Evolutionary conservation across 2,329 filamentous ascomycete genomes (phyloP).

Genomic region (Allantophomopsis lycopodina): DNA sequence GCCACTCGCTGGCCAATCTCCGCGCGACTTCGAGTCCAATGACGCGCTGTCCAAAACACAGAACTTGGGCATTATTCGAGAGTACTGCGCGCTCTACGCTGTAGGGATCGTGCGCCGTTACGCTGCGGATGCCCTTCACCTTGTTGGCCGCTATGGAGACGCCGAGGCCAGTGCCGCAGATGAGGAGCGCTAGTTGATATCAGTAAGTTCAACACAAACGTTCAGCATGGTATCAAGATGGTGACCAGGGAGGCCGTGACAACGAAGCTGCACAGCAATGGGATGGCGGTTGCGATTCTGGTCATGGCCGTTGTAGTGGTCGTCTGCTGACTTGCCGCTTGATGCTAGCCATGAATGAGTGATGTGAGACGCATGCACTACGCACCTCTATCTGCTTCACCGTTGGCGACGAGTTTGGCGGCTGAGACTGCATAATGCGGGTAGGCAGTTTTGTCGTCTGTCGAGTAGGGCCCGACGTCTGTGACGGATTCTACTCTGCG

Average conservation of each 20-base stretch:
- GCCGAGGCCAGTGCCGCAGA: constrained; percentile 78
- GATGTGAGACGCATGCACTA: too few relatives aligned
- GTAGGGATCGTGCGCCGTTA: constrained; percentile 80
- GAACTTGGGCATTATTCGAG: constrained; percentile 76
- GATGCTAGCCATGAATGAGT: too few relatives aligned
- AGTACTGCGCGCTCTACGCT: constrained; percentile 68
- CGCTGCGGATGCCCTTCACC: constrained; percentile 70
- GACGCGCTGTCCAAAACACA: constrained; percentile 77
- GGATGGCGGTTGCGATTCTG: too few relatives aligned
- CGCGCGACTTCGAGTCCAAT: constrained; percentile 71
- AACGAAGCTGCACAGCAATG: too few relatives aligned
- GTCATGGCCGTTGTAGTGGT: too few relatives aligned
- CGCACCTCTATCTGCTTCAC: constrained; percentile 56
- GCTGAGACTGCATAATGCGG: constrained; percentile 66
- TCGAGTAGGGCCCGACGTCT: constrained; percentile 56
- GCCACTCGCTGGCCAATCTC: constrained; percentile 66
- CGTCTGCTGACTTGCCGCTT: too few relatives aligned
- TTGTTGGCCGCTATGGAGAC: constrained; percentile 88
- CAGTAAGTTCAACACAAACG: too few relatives aligned
- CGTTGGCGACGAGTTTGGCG: constrained; percentile 43
- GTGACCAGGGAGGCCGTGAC: too few relatives aligned
- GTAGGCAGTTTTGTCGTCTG: constrained; percentile 67
- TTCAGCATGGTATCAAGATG: too few relatives aligned
- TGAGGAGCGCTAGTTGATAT: constrained; percentile 33
- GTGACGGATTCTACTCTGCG: constrained; percentile 49